phyloP scores from a whole-genome alignment of 164 flowering plant genomes.

The Umbellularia californica region DNA sequence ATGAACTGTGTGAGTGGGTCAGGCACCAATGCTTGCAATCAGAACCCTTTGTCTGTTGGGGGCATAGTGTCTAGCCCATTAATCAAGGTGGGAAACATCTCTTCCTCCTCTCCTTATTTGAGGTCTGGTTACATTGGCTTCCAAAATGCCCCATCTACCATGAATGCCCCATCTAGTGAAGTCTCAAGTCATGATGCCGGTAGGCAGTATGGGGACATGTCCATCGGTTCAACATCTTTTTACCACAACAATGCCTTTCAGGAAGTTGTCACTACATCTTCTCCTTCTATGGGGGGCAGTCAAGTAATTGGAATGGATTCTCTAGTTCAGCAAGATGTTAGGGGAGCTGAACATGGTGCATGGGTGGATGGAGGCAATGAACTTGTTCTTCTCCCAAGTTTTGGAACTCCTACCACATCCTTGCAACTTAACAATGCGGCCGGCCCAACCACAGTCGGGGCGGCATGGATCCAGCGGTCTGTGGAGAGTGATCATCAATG shows the following conservation, averaged over 20 bases:
- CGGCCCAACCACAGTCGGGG: neutral
- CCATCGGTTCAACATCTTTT: slow-evolving; percentile 18
- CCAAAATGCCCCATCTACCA: slow-evolving; percentile 28
- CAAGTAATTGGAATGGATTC: slow-evolving; percentile 22
- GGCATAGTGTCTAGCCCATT: slow-evolving; percentile 19
- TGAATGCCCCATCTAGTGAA: slow-evolving; percentile 21
- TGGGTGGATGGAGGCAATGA: slow-evolving; percentile 35
- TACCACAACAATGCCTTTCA: slow-evolving; percentile 34
- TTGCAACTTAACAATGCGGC: slow-evolving; percentile 9
- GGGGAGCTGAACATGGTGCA: slow-evolving; percentile 17
- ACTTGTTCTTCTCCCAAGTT: slow-evolving; percentile 29
- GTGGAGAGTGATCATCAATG: slow-evolving; percentile 22
- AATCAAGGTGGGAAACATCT: slow-evolving; percentile 11
- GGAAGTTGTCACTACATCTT: slow-evolving; percentile 28
- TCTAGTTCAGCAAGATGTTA: slow-evolving; percentile 12
- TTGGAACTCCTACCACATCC: slow-evolving; percentile 21
- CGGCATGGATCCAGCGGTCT: slow-evolving; percentile 18
- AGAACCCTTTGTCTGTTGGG: slow-evolving; percentile 17
- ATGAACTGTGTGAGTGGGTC: slow-evolving; percentile 24
- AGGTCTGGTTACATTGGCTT: slow-evolving; percentile 26
- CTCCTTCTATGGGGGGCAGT: slow-evolving; percentile 18
- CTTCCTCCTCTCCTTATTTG: slow-evolving; percentile 14
- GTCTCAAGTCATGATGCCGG: slow-evolving; percentile 28
- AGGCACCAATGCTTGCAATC: slow-evolving; percentile 20
- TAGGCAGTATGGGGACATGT: slow-evolving; percentile 25